Percentiles rank a stretch among this genome's conserved stretches.
Evolutionary conservation across 805 yeast species (phyloP).

Genomic region (Candida patagonica): DNA sequence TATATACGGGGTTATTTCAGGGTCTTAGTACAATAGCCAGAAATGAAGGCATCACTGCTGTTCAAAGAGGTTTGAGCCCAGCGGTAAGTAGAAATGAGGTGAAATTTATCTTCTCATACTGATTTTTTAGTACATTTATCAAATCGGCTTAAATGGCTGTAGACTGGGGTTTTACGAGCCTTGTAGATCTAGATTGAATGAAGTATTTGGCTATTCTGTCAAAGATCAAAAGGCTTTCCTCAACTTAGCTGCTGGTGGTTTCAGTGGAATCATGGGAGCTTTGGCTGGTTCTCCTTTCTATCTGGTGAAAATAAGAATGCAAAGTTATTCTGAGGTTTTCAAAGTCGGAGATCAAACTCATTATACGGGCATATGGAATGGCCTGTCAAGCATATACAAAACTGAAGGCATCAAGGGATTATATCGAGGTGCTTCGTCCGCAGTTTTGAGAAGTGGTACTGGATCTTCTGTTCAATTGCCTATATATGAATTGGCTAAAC

Average conservation of each 20-base stretch:
- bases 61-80: slow-evolving; percentile 81
- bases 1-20: slow-evolving; percentile 79
- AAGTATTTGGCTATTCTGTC: slow-evolving; percentile 40
- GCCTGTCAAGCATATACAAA: slow-evolving; percentile 49
- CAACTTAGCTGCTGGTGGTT: slow-evolving; percentile 71
- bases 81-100: slow-evolving; percentile 35
- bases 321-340: slow-evolving; percentile 64
- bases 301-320: slow-evolving; percentile 92
- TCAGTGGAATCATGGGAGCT: slow-evolving; percentile 86
- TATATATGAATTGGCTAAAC: slow-evolving; percentile 70
- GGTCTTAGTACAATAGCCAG: slow-evolving; percentile 62
- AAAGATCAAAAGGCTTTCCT: slow-evolving; percentile 44
- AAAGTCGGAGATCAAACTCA: slow-evolving; percentile 89
- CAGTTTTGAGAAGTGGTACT: slow-evolving; percentile 85
- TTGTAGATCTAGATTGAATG: slow-evolving; percentile 50
- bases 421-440: slow-evolving; percentile 90
- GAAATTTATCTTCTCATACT: background rate
- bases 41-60: slow-evolving; percentile 79
- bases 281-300: slow-evolving; percentile 84
- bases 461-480: slow-evolving; percentile 96
- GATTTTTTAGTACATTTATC: slow-evolving; percentile 52
- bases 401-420: slow-evolving; percentile 71
- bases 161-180: slow-evolving; percentile 94
- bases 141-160: slow-evolving; percentile 86
- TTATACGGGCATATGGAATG: slow-evolving; percentile 62